phyloP scores from a whole-genome alignment of 805 yeast genomes.

The Ogataea haglerorum region DNA sequence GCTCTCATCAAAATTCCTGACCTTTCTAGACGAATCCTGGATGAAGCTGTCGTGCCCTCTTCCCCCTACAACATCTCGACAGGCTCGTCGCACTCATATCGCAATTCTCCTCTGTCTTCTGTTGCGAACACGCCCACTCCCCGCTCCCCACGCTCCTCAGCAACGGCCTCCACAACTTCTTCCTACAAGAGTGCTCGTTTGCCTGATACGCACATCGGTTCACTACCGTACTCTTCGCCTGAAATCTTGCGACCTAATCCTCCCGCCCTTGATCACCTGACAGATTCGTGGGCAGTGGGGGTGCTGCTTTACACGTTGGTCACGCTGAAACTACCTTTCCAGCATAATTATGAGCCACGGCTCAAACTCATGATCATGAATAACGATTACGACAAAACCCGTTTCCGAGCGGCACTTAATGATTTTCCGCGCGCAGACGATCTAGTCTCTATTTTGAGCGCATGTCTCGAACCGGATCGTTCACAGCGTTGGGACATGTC shows the following conservation, averaged over 20 bases:
- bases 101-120: constrained; percentile 6
- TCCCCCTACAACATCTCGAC: neutral
- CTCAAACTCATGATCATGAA: constrained; percentile 67
- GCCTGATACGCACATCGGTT: constrained; percentile 77
- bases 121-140: constrained; percentile 5
- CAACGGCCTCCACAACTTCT: constrained; percentile 7
- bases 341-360: constrained; percentile 79
- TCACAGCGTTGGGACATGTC: constrained; percentile 29
- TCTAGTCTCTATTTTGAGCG: constrained; percentile 37
- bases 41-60: constrained; percentile 3
- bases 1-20: constrained; percentile 12
- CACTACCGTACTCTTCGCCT: constrained; percentile 90
- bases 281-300: constrained; percentile 93
- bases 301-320: constrained; percentile 70
- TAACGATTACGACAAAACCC: constrained; percentile 54
- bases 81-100: constrained; percentile 1
- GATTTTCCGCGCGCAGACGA: constrained; percentile 20
- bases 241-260: constrained; percentile 68
- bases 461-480: constrained; percentile 52
- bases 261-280: constrained; percentile 53
- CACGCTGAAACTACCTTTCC: constrained; percentile 75
- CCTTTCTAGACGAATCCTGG: constrained; percentile 15
- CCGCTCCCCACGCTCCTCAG: constrained; percentile 5
- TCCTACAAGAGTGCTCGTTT: constrained; percentile 16
- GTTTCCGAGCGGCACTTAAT: constrained; percentile 30